Evolutionary conservation across 2,329 filamentous ascomycete species (phyloP).

Genomic region (Neonectria punicea): DNA sequence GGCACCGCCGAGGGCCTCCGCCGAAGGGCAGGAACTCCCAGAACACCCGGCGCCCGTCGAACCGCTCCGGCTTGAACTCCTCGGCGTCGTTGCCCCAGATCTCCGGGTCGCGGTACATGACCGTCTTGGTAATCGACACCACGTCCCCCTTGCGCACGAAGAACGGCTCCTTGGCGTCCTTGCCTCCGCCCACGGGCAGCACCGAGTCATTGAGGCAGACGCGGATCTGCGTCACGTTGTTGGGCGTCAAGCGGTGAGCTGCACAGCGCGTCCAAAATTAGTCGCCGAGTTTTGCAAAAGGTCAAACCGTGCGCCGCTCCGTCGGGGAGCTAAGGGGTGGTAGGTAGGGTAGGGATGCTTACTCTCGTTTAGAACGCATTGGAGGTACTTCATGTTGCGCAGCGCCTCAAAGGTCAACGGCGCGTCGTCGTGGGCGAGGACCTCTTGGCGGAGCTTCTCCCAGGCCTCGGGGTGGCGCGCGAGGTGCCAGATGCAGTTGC

Average conservation of each 20-base stretch:
- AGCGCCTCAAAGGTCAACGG: constrained; percentile 32
- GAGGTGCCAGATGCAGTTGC: constrained; percentile 27
- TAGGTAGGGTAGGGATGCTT: constrained; percentile 9
- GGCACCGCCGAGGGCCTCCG: constrained; percentile 34
- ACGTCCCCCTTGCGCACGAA: constrained; percentile 60
- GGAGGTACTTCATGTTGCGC: constrained; percentile 29
- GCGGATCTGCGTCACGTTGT: constrained; percentile 30
- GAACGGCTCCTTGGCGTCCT: constrained; percentile 57
- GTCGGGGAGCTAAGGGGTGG: neutral
- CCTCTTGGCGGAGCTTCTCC: constrained; percentile 28
- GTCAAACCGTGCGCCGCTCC: neutral
- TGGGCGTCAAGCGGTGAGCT: constrained; percentile 28
- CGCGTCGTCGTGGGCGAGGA: constrained; percentile 20
- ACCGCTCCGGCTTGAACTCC: constrained; percentile 55
- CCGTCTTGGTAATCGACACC: constrained; percentile 55
- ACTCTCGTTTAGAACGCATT: constrained; percentile 30
- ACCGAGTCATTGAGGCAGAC: constrained; percentile 52
- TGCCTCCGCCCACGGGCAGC: constrained; percentile 62
- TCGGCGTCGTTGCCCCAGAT: constrained; percentile 51
- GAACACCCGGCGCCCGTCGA: constrained; percentile 32
- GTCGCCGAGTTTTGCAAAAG: neutral
- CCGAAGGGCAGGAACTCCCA: constrained; percentile 39
- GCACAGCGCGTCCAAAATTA: neutral
- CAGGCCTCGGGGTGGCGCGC: constrained; percentile 27
- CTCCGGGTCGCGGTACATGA: constrained; percentile 50